A percentile compares a stretch with the other conserved stretches of the same genome.
These are phyloP conservation scores for Tricholoma terreum DNA, from an alignment of 768 basidiomycete species.

Conservation along the genomic window DNA sequence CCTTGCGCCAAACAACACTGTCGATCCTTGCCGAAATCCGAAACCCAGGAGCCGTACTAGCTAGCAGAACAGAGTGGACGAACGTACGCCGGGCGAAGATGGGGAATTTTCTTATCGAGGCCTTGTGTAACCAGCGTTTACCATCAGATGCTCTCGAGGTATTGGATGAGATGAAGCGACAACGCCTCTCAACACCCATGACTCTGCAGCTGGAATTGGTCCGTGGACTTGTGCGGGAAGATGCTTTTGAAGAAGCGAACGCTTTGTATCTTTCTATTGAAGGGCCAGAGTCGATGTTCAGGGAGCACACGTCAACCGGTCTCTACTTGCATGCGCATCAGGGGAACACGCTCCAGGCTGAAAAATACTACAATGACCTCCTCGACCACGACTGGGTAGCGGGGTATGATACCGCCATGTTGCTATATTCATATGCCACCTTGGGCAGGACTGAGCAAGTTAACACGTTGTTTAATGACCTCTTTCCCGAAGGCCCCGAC, in stretches of 20 bases:
- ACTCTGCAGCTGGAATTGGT: slow-evolving; percentile 34
- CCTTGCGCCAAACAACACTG: slow-evolving; percentile 12
- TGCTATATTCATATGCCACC: slow-evolving; percentile 56
- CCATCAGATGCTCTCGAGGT: slow-evolving; percentile 38
- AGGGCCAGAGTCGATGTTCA: slow-evolving; percentile 5
- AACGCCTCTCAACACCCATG: slow-evolving; percentile 27
- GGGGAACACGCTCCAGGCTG: slow-evolving; percentile 44
- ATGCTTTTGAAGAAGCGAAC: slow-evolving; percentile 41
- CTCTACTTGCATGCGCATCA: slow-evolving; percentile 51
- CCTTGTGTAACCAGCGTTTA: slow-evolving; percentile 29
- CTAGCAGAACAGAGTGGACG: slow-evolving; percentile 20
- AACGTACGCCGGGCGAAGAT: slow-evolving; percentile 25
- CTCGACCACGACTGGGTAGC: slow-evolving; percentile 23
- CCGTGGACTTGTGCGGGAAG: slow-evolving; percentile 39
- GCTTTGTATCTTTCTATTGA: slow-evolving; percentile 35
- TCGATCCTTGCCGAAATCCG: slow-evolving; percentile 22
- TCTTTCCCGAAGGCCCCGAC: slow-evolving; percentile 41
- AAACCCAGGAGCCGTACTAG: slow-evolving; percentile 29
- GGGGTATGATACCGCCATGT: slow-evolving; percentile 34
- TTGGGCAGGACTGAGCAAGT: slow-evolving; percentile 39
- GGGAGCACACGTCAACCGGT: slow-evolving; percentile 37
- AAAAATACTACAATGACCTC: slow-evolving; percentile 41
- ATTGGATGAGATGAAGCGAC: slow-evolving; percentile 35
- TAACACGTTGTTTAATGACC: slow-evolving; percentile 49
- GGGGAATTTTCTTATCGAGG: slow-evolving; percentile 41